These are phyloP conservation scores for Nothomitra cinnamomea DNA, from an alignment of 2,329 filamentous ascomycete species.

Conservation along the genomic window DNA sequence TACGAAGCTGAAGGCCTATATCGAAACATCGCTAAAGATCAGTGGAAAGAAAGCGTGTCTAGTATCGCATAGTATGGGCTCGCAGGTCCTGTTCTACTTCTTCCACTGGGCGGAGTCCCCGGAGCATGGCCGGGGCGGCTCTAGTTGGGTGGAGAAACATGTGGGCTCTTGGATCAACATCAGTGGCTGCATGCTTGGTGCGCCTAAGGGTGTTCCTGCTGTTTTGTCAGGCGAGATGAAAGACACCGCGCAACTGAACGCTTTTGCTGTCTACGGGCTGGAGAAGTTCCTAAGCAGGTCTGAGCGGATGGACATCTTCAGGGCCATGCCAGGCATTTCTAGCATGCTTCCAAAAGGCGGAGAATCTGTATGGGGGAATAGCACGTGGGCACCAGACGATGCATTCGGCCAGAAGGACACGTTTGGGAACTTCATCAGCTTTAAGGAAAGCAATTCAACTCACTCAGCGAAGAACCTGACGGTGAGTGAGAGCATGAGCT, in stretches of 20 bases:
- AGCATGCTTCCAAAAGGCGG: slow-evolving; percentile 95
- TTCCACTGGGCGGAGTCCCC: slow-evolving; percentile 67
- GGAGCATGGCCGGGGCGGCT: slow-evolving; percentile 62
- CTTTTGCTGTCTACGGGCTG: slow-evolving; percentile 89
- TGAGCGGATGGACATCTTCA: slow-evolving; percentile 84
- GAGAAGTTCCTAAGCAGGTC: slow-evolving; percentile 88
- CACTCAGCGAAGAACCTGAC: slow-evolving; percentile 59
- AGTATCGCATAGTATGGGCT: slow-evolving; percentile 93
- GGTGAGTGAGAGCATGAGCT: slow-evolving; percentile 56
- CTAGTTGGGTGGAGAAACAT: slow-evolving; percentile 76
- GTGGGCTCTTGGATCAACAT: slow-evolving; percentile 97
- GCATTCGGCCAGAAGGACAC: slow-evolving; percentile 51
- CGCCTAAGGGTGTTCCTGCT: slow-evolving; percentile 77
- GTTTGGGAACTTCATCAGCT: slow-evolving; percentile 73
- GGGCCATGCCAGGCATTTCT: slow-evolving; percentile 90
- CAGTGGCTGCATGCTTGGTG: slow-evolving; percentile 92
- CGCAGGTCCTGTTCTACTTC: slow-evolving; percentile 79
- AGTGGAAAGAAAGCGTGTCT: slow-evolving; percentile 67
- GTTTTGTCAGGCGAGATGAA: slow-evolving; percentile 95
- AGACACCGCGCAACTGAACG: slow-evolving; percentile 89
- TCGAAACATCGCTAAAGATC: slow-evolving; percentile 65
- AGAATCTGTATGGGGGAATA: slow-evolving; percentile 85
- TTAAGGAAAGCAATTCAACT: slow-evolving; percentile 48
- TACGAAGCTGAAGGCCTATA: slow-evolving; percentile 72
- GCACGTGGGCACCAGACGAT: slow-evolving; percentile 79